phyloP scores from a whole-genome alignment of 2,329 filamentous ascomycete genomes.

The Fusarium palustre region DNA sequence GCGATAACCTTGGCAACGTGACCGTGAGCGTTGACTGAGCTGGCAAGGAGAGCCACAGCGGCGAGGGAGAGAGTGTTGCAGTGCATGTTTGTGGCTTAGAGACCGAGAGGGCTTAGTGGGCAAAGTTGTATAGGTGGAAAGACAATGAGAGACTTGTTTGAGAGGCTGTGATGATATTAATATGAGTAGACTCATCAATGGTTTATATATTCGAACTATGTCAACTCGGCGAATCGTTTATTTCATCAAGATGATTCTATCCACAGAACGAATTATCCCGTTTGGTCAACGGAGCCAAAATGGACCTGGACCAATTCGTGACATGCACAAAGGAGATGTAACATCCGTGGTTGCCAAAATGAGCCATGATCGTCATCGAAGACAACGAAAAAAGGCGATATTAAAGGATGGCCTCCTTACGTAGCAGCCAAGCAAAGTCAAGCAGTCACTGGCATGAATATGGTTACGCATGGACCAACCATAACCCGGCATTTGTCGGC shows the following conservation, averaged over 20 bases:
- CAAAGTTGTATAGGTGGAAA: slow-evolving; percentile 4
- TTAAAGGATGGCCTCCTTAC: slow-evolving; percentile 20
- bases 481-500: not conserved
- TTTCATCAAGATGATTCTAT: slow-evolving; percentile 3
- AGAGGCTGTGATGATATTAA: slow-evolving; percentile 1
- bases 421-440: slow-evolving; percentile 23
- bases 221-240: not conserved
- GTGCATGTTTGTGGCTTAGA: slow-evolving; percentile 20
- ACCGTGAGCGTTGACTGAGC: slow-evolving; percentile 48
- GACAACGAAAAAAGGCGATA: slow-evolving; percentile 11
- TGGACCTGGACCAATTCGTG: slow-evolving; percentile 24
- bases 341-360: slow-evolving; percentile 25
- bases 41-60: slow-evolving; percentile 42
- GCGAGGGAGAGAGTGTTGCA: slow-evolving; percentile 23
- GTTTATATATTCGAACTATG: slow-evolving; percentile 21
- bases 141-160: slow-evolving; percentile 14
- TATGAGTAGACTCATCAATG: not conserved
- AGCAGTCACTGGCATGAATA: slow-evolving; percentile 14
- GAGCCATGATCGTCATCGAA: slow-evolving; percentile 13
- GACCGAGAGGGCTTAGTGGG: not conserved
- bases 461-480: slow-evolving; percentile 4
- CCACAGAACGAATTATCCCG: slow-evolving; percentile 9
- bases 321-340: slow-evolving; percentile 27
- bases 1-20: slow-evolving; percentile 45
- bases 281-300: slow-evolving; percentile 37